Percentiles rank a stretch among this genome's conserved stretches.
Conservation (phyloP, 1,139 yeast genomes). For the Pneumocystis jirovecii region DNA sequence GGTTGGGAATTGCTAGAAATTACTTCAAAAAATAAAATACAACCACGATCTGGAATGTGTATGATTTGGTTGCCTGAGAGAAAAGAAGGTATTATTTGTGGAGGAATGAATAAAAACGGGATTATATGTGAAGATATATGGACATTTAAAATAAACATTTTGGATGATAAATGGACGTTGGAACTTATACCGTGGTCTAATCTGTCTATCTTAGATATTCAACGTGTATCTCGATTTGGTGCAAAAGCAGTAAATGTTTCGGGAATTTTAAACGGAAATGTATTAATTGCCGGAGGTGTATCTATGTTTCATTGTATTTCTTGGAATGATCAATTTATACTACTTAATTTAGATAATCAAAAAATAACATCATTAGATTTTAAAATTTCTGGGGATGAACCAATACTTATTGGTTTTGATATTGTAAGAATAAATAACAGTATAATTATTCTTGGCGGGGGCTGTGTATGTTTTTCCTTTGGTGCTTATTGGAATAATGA, state of each 20-base stretch:
- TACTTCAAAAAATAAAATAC: background rate
- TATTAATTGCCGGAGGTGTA: constrained; percentile 50
- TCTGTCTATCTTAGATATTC: background rate
- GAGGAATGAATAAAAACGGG: background rate
- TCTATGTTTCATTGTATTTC: constrained; percentile 30
- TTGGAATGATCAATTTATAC: constrained; percentile 28
- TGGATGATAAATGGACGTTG: background rate
- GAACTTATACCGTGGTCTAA: background rate
- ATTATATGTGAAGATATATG: background rate
- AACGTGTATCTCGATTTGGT: background rate
- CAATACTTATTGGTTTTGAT: constrained; percentile 49
- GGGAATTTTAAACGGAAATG: constrained; percentile 20
- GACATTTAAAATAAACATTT: background rate
- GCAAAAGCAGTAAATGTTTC: background rate
- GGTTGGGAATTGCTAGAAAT: background rate
- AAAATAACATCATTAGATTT: constrained; percentile 4
- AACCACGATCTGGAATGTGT: background rate
- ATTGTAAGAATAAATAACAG: constrained; percentile 19
- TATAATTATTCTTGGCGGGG: constrained; percentile 46
- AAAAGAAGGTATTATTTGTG: background rate
- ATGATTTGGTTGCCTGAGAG: background rate
- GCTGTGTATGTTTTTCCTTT: constrained; percentile 73
- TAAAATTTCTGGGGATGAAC: constrained; percentile 27
- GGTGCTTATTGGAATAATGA: constrained; percentile 50
- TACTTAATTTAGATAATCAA: constrained; percentile 22